Conservation (phyloP, 2,329 filamentous ascomycete species). For the Aspergillus hortae region DNA sequence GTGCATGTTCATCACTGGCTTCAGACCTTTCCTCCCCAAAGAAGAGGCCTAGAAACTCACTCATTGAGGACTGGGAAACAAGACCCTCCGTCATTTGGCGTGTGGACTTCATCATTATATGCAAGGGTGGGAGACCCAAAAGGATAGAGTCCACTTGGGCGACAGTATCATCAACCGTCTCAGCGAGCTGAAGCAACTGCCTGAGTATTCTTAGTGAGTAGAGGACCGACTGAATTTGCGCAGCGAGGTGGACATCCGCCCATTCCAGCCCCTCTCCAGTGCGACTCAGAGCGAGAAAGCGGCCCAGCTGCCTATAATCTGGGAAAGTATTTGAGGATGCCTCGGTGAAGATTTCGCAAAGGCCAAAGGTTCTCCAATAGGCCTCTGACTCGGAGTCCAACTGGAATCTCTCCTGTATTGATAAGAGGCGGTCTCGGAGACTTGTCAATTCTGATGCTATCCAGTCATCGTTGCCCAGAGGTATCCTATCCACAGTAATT, state of each 20-base stretch:
- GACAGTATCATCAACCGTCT: conserved; percentile 18
- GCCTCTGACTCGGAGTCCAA: conserved; percentile 6
- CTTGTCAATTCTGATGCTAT: conserved; percentile 13
- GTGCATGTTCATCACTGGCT: not conserved
- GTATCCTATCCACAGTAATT: conserved; percentile 27
- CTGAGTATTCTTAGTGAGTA: conserved; percentile 62
- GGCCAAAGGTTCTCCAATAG: conserved; percentile 35
- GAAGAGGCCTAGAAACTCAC: conserved; percentile 5
- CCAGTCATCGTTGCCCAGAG: conserved; percentile 19
- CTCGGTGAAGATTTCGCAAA: conserved; percentile 28
- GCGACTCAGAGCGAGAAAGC: conserved; percentile 28
- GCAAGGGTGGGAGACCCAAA: conserved; percentile 24
- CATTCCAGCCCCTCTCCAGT: conserved; percentile 45
- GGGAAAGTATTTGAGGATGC: conserved; percentile 12
- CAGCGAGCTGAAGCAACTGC: conserved; percentile 44
- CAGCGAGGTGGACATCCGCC: conserved; percentile 59
- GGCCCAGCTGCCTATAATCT: conserved; percentile 16
- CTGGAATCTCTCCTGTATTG: conserved; percentile 14
- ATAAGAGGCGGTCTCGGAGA: conserved; percentile 22
- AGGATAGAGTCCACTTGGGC: conserved; percentile 18
- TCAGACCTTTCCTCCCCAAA: not conserved
- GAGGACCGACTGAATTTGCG: conserved; percentile 57
- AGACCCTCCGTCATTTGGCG: conserved; percentile 16
- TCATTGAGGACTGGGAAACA: conserved; percentile 4
- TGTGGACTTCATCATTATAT: conserved; percentile 26